Conservation (phyloP, 768 basidiomycete species). For the Agrocybe praecox region DNA sequence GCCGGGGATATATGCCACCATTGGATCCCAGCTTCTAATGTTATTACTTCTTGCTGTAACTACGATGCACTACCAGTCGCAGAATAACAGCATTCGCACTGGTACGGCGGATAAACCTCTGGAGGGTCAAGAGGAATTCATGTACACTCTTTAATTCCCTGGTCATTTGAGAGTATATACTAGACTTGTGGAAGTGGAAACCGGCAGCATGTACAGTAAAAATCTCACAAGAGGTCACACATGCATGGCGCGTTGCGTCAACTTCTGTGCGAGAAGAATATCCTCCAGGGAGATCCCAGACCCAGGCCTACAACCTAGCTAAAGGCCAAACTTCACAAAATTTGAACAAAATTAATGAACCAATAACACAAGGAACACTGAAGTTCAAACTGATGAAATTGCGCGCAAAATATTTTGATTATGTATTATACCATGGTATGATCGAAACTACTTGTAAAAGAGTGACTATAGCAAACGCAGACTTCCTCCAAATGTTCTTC, state of each 20-base stretch:
- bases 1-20: constrained; percentile 49
- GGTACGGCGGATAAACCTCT: constrained; percentile 23
- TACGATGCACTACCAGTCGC: constrained; percentile 36
- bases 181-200: too few relatives aligned
- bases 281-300: too few relatives aligned
- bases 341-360: too few relatives aligned
- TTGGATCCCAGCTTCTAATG: constrained; percentile 44
- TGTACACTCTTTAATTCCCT: constrained; percentile 38
- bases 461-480: neutral
- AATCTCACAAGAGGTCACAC: too few relatives aligned
- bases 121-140: constrained; percentile 38
- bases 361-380: too few relatives aligned
- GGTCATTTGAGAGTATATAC: too few relatives aligned
- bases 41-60: constrained; percentile 40
- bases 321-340: too few relatives aligned
- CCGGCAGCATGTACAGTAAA: too few relatives aligned
- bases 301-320: too few relatives aligned
- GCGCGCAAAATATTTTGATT: neutral
- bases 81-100: constrained; percentile 33
- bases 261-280: too few relatives aligned
- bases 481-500: neutral
- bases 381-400: neutral
- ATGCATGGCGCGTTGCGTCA: too few relatives aligned
- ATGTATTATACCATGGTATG: neutral
- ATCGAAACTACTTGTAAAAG: neutral